A percentile compares a stretch with the other conserved stretches of the same genome.
Conservation (phyloP, 2,329 filamentous ascomycete species). For the Chaetomiaceae sp. region DNA sequence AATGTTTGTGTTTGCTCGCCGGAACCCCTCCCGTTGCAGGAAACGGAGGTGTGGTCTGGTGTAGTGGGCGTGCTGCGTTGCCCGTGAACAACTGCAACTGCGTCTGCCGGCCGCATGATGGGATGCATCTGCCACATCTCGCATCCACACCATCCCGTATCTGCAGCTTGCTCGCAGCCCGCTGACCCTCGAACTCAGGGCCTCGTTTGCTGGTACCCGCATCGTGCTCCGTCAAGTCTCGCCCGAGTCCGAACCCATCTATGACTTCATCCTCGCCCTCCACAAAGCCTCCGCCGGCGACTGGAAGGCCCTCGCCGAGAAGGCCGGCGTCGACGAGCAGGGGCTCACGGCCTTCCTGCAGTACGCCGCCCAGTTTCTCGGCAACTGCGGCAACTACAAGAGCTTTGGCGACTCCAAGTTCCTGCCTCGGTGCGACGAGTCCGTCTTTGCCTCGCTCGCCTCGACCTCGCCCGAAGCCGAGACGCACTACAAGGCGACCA, state of each 20-base stretch:
- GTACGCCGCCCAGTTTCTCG: slow-evolving; percentile 73
- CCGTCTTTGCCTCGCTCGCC: slow-evolving; percentile 61
- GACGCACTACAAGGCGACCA: slow-evolving; percentile 61
- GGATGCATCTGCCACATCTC: no score
- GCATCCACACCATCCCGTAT: no score
- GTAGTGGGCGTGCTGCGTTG: no score
- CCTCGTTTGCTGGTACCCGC: slow-evolving; percentile 70
- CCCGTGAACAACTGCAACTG: no score
- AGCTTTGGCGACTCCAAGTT: slow-evolving; percentile 84
- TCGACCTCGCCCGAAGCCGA: slow-evolving; percentile 55
- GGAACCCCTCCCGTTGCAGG: background rate
- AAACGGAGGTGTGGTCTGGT: no score
- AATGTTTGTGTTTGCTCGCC: background rate
- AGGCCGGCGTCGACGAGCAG: slow-evolving; percentile 59
- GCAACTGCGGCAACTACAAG: slow-evolving; percentile 81
- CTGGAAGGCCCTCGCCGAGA: slow-evolving; percentile 62
- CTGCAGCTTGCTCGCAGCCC: background rate
- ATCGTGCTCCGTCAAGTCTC: slow-evolving; percentile 78
- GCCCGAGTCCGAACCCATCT: slow-evolving; percentile 75
- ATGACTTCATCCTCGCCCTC: slow-evolving; percentile 71
- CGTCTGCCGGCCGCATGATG: no score
- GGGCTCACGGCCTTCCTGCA: slow-evolving; percentile 67
- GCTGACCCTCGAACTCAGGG: slow-evolving; percentile 43
- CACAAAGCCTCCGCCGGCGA: slow-evolving; percentile 63
- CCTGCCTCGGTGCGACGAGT: slow-evolving; percentile 63